These are phyloP conservation scores for Talaromyces islandicus DNA, from an alignment of 2,329 filamentous ascomycete species.

Conservation along the genomic window DNA sequence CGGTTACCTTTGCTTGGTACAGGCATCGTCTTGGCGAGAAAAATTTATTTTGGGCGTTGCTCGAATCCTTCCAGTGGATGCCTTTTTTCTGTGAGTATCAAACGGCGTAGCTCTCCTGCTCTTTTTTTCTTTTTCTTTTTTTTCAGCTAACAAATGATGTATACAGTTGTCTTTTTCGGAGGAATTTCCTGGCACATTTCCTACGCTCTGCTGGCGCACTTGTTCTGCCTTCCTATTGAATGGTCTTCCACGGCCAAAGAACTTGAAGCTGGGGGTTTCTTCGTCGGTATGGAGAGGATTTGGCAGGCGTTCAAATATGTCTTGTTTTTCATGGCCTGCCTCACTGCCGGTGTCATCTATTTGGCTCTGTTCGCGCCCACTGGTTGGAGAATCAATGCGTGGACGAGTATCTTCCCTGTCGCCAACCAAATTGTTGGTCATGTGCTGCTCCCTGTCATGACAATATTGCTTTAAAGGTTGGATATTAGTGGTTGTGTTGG, in stretches of 20 bases:
- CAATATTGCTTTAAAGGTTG: neutral
- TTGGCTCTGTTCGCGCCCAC: slow-evolving; percentile 4
- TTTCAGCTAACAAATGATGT: neutral
- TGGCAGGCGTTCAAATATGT: slow-evolving; percentile 67
- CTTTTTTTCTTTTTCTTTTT: too few species aligned
- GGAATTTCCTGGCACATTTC: slow-evolving; percentile 65
- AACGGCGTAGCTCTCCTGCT: neutral
- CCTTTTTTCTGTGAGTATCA: slow-evolving; percentile 39
- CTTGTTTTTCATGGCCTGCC: slow-evolving; percentile 8
- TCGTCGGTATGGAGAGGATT: slow-evolving; percentile 74
- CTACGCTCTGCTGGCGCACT: slow-evolving; percentile 72
- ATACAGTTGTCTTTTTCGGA: slow-evolving; percentile 67
- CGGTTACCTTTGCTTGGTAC: slow-evolving; percentile 49
- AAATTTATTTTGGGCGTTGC: slow-evolving; percentile 44
- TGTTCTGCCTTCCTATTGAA: slow-evolving; percentile 79
- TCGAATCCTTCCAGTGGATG: slow-evolving; percentile 59
- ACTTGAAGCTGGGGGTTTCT: slow-evolving; percentile 67
- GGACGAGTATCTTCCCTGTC: slow-evolving; percentile 8
- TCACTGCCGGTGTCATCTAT: slow-evolving; percentile 6
- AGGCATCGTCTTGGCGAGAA: slow-evolving; percentile 55
- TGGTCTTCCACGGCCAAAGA: slow-evolving; percentile 86
- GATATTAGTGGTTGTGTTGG: neutral
- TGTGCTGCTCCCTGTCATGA: slow-evolving; percentile 8
- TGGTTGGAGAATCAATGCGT: slow-evolving; percentile 7
- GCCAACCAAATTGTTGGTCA: slow-evolving; percentile 11